Evolutionary conservation across 1,139 yeast species (phyloP).

Genomic region (Blastobotrys illinoisensis): DNA sequence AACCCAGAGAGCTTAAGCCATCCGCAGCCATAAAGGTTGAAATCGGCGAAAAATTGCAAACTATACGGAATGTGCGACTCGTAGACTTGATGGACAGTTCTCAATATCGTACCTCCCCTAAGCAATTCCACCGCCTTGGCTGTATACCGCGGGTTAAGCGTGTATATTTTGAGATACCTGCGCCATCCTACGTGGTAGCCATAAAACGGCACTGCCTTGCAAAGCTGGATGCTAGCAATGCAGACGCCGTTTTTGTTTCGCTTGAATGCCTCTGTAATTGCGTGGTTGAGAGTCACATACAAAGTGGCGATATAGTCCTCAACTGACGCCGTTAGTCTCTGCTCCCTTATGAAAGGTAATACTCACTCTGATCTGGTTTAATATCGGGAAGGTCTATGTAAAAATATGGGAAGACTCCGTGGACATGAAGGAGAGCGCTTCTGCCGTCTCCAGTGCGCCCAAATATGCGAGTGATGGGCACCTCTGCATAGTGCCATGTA

Average conservation of each 20-base stretch:
- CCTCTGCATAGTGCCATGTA: slow-evolving; percentile 35
- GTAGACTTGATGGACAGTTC: slow-evolving; percentile 42
- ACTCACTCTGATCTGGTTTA: slow-evolving; percentile 23
- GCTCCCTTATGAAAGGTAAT: slow-evolving; percentile 12
- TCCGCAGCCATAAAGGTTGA: slow-evolving; percentile 77
- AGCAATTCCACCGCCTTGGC: slow-evolving; percentile 57
- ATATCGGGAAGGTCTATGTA: slow-evolving; percentile 52
- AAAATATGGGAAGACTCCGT: slow-evolving; percentile 78
- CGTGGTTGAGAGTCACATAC: slow-evolving; percentile 25
- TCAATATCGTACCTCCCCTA: slow-evolving; percentile 44
- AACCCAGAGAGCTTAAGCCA: slow-evolving; percentile 47
- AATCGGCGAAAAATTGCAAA: slow-evolving; percentile 77
- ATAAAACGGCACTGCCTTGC: slow-evolving; percentile 77
- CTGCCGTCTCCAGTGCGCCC: slow-evolving; percentile 59
- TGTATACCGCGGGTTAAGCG: slow-evolving; percentile 58
- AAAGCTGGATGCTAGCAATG: slow-evolving; percentile 62
- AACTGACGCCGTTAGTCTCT: slow-evolving; percentile 13
- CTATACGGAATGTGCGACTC: slow-evolving; percentile 79
- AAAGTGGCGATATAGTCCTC: slow-evolving; percentile 22
- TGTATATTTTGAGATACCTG: slow-evolving; percentile 59
- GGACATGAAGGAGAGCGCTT: slow-evolving; percentile 63
- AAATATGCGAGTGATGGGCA: slow-evolving; percentile 73
- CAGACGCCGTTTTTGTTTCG: slow-evolving; percentile 35
- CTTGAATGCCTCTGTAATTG: slow-evolving; percentile 27
- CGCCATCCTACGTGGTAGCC: slow-evolving; percentile 69